Evolutionary conservation across 73 alveolate species (phyloP), one percentile per base, ranked within the genome.

Genomic region (Vitrella brassicaformis): DNA sequence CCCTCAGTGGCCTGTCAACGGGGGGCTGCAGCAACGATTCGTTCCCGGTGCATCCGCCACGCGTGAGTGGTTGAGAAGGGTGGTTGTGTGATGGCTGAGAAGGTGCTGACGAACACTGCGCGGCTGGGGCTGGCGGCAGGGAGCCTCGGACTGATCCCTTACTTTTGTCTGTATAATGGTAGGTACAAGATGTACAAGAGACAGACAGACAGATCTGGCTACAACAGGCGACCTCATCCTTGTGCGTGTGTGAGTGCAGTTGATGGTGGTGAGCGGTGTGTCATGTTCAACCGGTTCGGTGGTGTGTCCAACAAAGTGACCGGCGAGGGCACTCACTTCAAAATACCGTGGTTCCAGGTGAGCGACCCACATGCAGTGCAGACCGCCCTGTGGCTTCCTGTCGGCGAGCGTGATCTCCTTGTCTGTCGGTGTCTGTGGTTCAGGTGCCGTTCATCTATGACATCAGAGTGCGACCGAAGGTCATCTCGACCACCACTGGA

Each of bases 281-380:
- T 75, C 66, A 75, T 75, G 76, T 73, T 75, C 56, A 75, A 75
- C 45, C 67, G 67, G 82, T 65, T 75, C 45, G 29, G 75, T 29
- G 82, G 82, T n/a, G 82, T 75, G 7, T 71, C 46, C 73, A 74
- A 75, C 66, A 75, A 75, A 47, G 76, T 68, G 31, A 18, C 71
- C 25, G 82, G 76, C 22, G 82, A 75, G 66, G 82, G 82, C 30
- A 75, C 82, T 1, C 82, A 75, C 74, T 68, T 68, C 71, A 67
- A 45, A 27, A 45, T 75, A 27, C 82, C 82, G 9, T 75, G 82
- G 82, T 73, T 31, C 56, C 56, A 39, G 14, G 56, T 39, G 22
- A 39, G 56, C n/a, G n/a, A n/a, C n/a, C n/a, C n/a, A n/a, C n/a
- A n/a, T n/a, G n/a, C n/a, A n/a, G n/a, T n/a, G n/a, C n/a, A n/a